These are phyloP conservation scores for Globisporangium cylindrosporum DNA, from an alignment of 352 stramenopile genomes.

Conservation along the genomic window DNA sequence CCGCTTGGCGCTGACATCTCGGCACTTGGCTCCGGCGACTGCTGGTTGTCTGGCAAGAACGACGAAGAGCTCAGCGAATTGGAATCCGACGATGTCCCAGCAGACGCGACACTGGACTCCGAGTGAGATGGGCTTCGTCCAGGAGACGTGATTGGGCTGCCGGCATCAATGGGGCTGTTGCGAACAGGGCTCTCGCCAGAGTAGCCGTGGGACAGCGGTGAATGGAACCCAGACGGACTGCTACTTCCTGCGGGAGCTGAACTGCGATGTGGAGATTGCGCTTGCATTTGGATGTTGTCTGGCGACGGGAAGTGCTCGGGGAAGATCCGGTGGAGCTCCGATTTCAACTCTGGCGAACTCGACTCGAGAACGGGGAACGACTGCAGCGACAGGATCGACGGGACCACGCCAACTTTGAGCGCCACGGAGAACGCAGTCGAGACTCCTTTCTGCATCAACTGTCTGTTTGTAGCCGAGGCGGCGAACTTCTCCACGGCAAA, in stretches of 20 bases:
- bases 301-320: conserved; percentile 75
- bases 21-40: conserved; percentile 29
- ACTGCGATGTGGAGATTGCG: conserved; percentile 22
- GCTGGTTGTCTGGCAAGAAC: conserved; percentile 70
- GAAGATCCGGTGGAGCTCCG: conserved; percentile 77
- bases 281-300: conserved; percentile 43
- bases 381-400: conserved; percentile 65
- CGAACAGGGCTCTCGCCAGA: conserved; percentile 46
- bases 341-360: conserved; percentile 65
- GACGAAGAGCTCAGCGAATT: conserved; percentile 70
- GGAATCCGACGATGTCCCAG: conserved; percentile 54
- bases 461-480: conserved; percentile 64
- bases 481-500: conserved; percentile 86
- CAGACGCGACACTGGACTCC: conserved; percentile 47
- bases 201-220: conserved; percentile 34
- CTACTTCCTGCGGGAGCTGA: conserved; percentile 23
- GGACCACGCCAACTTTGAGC: conserved; percentile 70
- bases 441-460: conserved; percentile 81
- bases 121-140: conserved; percentile 66
- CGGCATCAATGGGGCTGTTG: conserved; percentile 42
- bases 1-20: conserved; percentile 26
- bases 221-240: conserved; percentile 40
- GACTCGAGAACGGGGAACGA: conserved; percentile 74
- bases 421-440: conserved; percentile 74
- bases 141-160: conserved; percentile 55